phyloP scores from a whole-genome alignment of 164 flowering plant species.

The Dillenia turbinata region DNA sequence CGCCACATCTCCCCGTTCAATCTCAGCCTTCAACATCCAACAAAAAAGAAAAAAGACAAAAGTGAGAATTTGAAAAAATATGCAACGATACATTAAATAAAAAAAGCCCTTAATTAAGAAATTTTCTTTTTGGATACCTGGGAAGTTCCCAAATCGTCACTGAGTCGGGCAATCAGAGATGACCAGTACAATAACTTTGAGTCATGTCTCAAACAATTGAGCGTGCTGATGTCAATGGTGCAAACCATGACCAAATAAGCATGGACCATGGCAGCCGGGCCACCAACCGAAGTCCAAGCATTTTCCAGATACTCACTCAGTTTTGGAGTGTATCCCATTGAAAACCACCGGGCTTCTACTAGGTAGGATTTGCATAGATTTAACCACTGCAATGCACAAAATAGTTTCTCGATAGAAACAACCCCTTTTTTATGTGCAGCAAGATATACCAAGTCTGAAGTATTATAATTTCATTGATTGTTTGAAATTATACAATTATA shows the following conservation, averaged over 20 bases:
- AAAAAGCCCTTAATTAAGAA: too few species aligned
- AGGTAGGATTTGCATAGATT: conserved; percentile 19
- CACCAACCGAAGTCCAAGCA: conserved; percentile 26
- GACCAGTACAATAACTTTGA: conserved; percentile 11
- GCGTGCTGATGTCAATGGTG: neutral
- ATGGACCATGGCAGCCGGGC: conserved; percentile 15
- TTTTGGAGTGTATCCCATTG: conserved; percentile 17
- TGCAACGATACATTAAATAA: too few species aligned
- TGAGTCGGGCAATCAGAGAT: too few species aligned
- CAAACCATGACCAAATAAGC: conserved; percentile 6
- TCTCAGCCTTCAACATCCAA: conserved; percentile 13
- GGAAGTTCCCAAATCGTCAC: conserved; percentile 10
- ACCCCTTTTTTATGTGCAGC: too few species aligned
- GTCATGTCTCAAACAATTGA: conserved; percentile 3
- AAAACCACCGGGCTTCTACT: conserved; percentile 24
- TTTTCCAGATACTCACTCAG: conserved; percentile 21
- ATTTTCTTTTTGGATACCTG: conserved; percentile 1
- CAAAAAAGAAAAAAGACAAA: too few species aligned
- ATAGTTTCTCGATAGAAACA: too few species aligned
- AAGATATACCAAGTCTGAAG: too few species aligned
- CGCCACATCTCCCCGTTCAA: conserved; percentile 11
- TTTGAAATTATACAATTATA: too few species aligned
- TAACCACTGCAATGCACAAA: conserved; percentile 15
- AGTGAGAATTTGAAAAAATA: too few species aligned
- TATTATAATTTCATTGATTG: too few species aligned